Conservation (phyloP, 495 filamentous ascomycete species). For the Chaetomium fimeti region DNA sequence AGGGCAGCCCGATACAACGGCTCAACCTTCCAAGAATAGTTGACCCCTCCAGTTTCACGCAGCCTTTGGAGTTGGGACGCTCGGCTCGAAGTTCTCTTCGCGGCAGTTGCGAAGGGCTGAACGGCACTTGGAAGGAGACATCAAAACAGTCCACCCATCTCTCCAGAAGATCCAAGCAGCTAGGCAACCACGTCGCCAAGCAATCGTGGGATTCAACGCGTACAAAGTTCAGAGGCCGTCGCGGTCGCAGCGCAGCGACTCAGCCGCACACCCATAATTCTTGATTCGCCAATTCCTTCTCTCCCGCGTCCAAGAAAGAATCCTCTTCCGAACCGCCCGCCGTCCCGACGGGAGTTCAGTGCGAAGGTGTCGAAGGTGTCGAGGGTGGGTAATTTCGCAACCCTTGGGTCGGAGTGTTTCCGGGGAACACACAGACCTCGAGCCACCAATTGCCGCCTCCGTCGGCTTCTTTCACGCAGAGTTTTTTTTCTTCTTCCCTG, state of each 20-base stretch:
- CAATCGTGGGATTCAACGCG: neutral
- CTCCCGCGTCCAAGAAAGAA: neutral
- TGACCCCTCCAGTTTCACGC: neutral
- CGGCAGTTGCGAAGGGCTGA: neutral
- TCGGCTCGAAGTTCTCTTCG: neutral
- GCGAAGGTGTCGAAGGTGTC: too few relatives aligned
- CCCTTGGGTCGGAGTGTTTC: neutral
- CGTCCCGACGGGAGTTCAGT: neutral
- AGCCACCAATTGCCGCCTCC: neutral
- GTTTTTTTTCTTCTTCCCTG: neutral
- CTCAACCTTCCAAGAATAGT: conserved; percentile 6
- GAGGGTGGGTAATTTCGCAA: neutral
- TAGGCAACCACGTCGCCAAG: neutral
- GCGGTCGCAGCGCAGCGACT: neutral
- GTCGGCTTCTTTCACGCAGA: neutral
- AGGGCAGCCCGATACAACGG: conserved; percentile 14
- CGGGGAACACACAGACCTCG: neutral
- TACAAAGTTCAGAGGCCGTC: neutral
- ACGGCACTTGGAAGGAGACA: neutral
- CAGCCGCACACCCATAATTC: neutral
- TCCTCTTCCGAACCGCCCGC: conserved; percentile 5
- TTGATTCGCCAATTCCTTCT: neutral
- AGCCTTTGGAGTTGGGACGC: neutral
- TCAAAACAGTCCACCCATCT: neutral
- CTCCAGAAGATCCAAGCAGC: neutral